Percentiles rank a stretch among this genome's conserved stretches.
Conservation (phyloP, 768 basidiomycete genomes). For the Tylopilus rubrobrunneus region DNA sequence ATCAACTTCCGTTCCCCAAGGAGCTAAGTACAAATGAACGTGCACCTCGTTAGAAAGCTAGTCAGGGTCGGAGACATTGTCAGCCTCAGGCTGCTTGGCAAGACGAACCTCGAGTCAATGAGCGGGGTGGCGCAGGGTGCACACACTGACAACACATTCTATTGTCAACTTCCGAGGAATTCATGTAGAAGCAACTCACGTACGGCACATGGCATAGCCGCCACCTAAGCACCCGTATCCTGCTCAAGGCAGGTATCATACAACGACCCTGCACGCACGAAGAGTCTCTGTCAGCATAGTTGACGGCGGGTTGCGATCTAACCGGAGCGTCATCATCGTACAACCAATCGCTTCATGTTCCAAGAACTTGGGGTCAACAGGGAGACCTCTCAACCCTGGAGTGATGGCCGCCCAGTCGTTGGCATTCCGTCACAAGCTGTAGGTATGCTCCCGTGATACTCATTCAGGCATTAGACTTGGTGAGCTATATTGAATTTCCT, state of each 20-base stretch:
- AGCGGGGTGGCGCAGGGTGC: constrained; percentile 33
- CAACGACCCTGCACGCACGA: not conserved
- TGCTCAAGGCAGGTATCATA: constrained; percentile 25
- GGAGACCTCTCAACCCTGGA: not conserved
- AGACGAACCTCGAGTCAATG: constrained; percentile 23
- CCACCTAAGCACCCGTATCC: constrained; percentile 31
- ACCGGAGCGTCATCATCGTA: not conserved
- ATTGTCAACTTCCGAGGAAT: not conserved
- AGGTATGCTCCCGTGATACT: not conserved
- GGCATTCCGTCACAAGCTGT: not conserved
- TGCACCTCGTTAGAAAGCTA: constrained; percentile 35
- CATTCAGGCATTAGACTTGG: not conserved
- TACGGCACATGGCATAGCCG: constrained; percentile 37
- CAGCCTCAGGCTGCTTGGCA: constrained; percentile 29
- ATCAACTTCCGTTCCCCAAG: not conserved
- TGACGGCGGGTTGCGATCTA: not conserved
- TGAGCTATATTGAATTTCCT: too few species aligned
- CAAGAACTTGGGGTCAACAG: not conserved
- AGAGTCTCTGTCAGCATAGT: not conserved
- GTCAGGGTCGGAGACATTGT: constrained; percentile 23
- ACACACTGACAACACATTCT: constrained; percentile 22
- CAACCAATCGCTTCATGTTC: not conserved
- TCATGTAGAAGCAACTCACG: not conserved
- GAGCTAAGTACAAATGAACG: not conserved
- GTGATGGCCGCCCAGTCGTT: not conserved